A percentile compares a stretch with the other conserved stretches of the same genome.
These are phyloP conservation scores for Aschersonia sp. DNA, from an alignment of 2,329 filamentous ascomycete genomes.

Conservation along the genomic window DNA sequence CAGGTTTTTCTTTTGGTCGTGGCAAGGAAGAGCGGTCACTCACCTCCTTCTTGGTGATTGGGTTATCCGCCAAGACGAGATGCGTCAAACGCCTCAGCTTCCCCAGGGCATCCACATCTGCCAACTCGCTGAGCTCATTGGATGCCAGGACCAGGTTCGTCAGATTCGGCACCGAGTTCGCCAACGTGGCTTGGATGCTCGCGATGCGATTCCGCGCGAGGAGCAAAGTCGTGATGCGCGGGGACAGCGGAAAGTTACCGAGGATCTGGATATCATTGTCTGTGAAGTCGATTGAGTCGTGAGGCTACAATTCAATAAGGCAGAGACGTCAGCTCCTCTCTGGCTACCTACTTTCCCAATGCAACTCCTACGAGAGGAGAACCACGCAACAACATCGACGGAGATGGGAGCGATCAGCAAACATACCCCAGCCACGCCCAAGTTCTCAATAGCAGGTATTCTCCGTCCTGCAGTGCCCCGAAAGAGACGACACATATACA, in stretches of 20 bases:
- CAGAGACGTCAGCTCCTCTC: neutral
- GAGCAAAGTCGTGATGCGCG: conserved; percentile 74
- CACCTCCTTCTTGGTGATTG: conserved; percentile 85
- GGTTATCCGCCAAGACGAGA: conserved; percentile 72
- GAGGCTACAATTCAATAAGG: conserved; percentile 42
- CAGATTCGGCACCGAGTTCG: conserved; percentile 67
- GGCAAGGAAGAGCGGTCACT: neutral
- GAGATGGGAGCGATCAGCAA: neutral
- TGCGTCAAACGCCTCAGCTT: conserved; percentile 60
- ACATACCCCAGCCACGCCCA: conserved; percentile 78
- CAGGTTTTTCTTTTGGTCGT: too few species aligned
- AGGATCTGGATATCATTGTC: conserved; percentile 91
- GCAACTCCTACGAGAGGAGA: neutral
- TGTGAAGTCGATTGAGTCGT: conserved; percentile 95
- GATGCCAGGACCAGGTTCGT: conserved; percentile 68
- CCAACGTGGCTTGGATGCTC: conserved; percentile 62
- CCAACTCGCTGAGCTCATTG: conserved; percentile 72
- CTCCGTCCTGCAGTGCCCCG: conserved; percentile 68
- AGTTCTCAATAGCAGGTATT: conserved; percentile 93
- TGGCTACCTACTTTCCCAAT: neutral
- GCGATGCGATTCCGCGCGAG: conserved; percentile 80
- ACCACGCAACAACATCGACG: neutral
- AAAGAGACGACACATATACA: conserved; percentile 19
- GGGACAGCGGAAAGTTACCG: conserved; percentile 84
- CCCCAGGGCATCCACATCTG: conserved; percentile 71